phyloP scores from a whole-genome alignment of 2,329 filamentous ascomycete genomes.

The Seiridium unicorne region DNA sequence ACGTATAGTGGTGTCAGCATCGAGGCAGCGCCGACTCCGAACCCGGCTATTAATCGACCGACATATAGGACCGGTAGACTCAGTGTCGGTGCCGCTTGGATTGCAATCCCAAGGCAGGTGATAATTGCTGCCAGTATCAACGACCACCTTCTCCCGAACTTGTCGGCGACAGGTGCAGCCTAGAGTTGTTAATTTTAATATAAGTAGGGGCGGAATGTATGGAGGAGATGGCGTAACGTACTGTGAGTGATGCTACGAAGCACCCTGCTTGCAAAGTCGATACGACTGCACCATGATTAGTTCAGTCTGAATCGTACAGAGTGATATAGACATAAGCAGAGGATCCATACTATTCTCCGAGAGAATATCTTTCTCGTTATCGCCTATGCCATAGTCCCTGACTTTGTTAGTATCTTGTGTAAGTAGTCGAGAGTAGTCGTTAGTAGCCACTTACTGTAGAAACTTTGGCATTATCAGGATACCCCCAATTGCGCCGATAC shows the following conservation, averaged over 20 bases:
- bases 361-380: slow-evolving; percentile 38
- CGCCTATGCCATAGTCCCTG: slow-evolving; percentile 45
- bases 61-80: slow-evolving; percentile 63
- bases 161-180: slow-evolving; percentile 36
- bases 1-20: slow-evolving; percentile 43
- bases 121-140: slow-evolving; percentile 57
- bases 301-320: background rate
- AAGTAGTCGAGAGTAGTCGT: slow-evolving; percentile 8
- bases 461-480: slow-evolving; percentile 61
- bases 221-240: slow-evolving; percentile 14
- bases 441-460: slow-evolving; percentile 39
- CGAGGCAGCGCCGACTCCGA: slow-evolving; percentile 50
- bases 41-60: slow-evolving; percentile 54
- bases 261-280: slow-evolving; percentile 70
- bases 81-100: slow-evolving; percentile 63
- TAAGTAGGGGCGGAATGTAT: slow-evolving; percentile 7
- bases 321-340: background rate
- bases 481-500: slow-evolving; percentile 67
- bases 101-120: slow-evolving; percentile 59
- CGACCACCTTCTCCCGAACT: slow-evolving; percentile 50
- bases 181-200: slow-evolving; percentile 36
- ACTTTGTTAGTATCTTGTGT: background rate
- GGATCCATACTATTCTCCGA: slow-evolving; percentile 49
- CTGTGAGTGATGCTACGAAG: slow-evolving; percentile 60
- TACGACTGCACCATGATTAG: slow-evolving; percentile 41